These are phyloP conservation scores for Tremella mesenterica DNA, from an alignment of 768 basidiomycete species.

Conservation along the genomic window DNA sequence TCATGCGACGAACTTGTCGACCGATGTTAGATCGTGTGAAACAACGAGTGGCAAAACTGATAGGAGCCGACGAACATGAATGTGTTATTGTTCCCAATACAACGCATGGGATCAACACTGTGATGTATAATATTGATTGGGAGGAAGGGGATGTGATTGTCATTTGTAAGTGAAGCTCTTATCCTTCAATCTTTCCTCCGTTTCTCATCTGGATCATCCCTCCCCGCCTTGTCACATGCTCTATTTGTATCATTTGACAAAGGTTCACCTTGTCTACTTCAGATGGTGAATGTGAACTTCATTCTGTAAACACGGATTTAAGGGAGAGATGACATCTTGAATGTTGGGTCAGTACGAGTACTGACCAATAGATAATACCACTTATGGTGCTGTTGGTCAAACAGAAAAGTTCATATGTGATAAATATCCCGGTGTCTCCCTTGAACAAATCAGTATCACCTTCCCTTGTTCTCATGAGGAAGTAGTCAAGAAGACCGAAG, in stretches of 20 bases:
- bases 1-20: constrained; percentile 38
- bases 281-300: too few relatives aligned
- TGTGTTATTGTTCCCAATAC: constrained; percentile 51
- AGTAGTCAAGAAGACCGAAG: constrained; percentile 48
- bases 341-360: not conserved
- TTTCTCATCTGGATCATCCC: not conserved
- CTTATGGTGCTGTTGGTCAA: constrained; percentile 54
- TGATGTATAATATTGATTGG: constrained; percentile 63
- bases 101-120: constrained; percentile 58
- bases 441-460: constrained; percentile 50
- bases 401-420: constrained; percentile 55
- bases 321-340: not conserved
- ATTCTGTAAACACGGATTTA: too few relatives aligned
- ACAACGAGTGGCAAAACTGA: constrained; percentile 32
- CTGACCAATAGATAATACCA: constrained; percentile 49
- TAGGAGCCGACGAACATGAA: constrained; percentile 42
- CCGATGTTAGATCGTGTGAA: constrained; percentile 36
- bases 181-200: not conserved
- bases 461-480: constrained; percentile 56
- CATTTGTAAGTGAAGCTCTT: constrained; percentile 46
- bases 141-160: constrained; percentile 60
- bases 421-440: constrained; percentile 51
- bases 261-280: too few relatives aligned
- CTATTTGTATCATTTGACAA: too few relatives aligned
- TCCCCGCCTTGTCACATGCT: not conserved